Evolutionary conservation across 2,329 filamentous ascomycete species (phyloP).

Genomic region (Myriosclerotinia scirpicola): DNA sequence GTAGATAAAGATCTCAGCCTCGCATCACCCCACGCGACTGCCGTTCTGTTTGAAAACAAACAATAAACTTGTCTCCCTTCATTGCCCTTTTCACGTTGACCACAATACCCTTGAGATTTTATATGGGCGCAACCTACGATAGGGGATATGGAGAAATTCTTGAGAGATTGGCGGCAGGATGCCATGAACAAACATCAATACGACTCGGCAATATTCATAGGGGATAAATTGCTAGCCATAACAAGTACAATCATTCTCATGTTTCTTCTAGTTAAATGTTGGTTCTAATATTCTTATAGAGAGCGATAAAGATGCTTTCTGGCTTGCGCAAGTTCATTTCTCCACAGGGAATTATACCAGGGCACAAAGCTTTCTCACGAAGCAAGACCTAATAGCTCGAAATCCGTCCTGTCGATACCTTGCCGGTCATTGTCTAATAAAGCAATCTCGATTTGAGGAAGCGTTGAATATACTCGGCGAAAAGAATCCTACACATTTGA

Average conservation of each 20-base stretch:
- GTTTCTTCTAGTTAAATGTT: slow-evolving; percentile 5
- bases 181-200: slow-evolving; percentile 95
- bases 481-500: slow-evolving; percentile 87
- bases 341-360: slow-evolving; percentile 92
- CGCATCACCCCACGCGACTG: slow-evolving; percentile 19
- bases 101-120: background rate
- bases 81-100: background rate
- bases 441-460: slow-evolving; percentile 86
- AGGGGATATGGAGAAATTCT: slow-evolving; percentile 79
- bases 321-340: slow-evolving; percentile 98
- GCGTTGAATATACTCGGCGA: slow-evolving; percentile 85
- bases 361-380: slow-evolving; percentile 80
- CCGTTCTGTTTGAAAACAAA: slow-evolving; percentile 6
- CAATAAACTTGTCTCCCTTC: background rate
- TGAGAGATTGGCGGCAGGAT: slow-evolving; percentile 93
- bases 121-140: background rate
- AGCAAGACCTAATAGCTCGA: slow-evolving; percentile 76
- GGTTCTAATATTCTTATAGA: slow-evolving; percentile 53
- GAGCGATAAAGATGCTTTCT: slow-evolving; percentile 91
- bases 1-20: slow-evolving; percentile 24
- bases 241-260: slow-evolving; percentile 62
- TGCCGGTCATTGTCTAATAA: slow-evolving; percentile 90
- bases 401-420: slow-evolving; percentile 90
- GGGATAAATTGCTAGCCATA: slow-evolving; percentile 91
- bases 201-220: slow-evolving; percentile 94